These are phyloP conservation scores for Apostasia ramifera DNA, from an alignment of 106 monocot species.

Conservation along the genomic window DNA sequence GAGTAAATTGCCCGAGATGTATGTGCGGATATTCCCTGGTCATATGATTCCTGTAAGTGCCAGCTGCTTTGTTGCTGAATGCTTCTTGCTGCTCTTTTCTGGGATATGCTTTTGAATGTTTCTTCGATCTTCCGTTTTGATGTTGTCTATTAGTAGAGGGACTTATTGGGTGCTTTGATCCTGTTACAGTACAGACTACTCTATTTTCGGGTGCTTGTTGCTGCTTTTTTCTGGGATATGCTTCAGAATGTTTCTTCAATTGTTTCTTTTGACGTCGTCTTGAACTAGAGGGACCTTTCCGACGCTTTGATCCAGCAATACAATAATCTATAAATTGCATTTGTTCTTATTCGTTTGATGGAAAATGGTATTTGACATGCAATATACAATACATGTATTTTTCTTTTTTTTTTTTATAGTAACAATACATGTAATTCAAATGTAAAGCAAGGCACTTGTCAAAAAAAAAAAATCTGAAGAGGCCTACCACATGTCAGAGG, in stretches of 20 bases:
- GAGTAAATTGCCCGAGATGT: neutral
- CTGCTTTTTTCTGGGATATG: neutral
- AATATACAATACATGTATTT: neutral
- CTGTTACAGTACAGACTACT: too few relatives aligned
- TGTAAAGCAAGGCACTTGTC: too few relatives aligned
- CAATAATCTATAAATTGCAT: neutral
- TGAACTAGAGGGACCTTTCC: neutral
- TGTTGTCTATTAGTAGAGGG: neutral
- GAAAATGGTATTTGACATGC: neutral
- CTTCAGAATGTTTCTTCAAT: neutral
- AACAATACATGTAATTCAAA: neutral
- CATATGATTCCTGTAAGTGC: neutral
- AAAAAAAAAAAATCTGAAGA: too few relatives aligned
- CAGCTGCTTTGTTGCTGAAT: neutral
- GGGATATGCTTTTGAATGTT: neutral
- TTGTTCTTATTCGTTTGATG: neutral
- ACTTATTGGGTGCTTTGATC: neutral
- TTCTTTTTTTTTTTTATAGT: too few relatives aligned
- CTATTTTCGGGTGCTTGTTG: too few relatives aligned
- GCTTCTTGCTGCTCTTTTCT: neutral
- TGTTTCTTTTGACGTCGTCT: neutral
- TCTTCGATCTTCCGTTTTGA: neutral
- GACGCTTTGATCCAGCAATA: neutral
- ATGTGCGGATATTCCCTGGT: neutral
- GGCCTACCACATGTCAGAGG: too few relatives aligned